A percentile compares a stretch with the other conserved stretches of the same genome.
Conservation (phyloP, 2,329 filamentous ascomycete genomes). For the Rutstroemia sp. region DNA sequence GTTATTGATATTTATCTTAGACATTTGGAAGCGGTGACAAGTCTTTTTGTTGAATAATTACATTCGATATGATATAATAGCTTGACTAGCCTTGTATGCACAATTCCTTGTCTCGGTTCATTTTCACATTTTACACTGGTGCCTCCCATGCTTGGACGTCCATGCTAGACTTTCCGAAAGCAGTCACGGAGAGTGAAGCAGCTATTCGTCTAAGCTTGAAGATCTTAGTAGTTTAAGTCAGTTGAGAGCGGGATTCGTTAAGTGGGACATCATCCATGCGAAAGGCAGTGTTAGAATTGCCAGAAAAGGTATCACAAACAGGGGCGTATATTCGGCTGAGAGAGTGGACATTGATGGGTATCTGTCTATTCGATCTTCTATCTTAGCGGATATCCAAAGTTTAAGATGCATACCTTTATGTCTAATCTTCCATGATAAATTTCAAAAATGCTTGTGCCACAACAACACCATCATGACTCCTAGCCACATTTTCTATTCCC, state of each 20-base stretch:
- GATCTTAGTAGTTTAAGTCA: too few relatives aligned
- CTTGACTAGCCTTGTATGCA: not conserved
- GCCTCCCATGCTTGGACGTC: too few relatives aligned
- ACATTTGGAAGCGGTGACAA: not conserved
- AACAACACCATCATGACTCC: slow-evolving; percentile 71
- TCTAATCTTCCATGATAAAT: slow-evolving; percentile 57
- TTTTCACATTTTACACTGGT: too few relatives aligned
- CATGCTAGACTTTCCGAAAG: too few relatives aligned
- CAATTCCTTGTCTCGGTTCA: too few relatives aligned
- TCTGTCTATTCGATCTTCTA: not conserved
- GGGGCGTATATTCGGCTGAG: not conserved
- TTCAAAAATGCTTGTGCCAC: slow-evolving; percentile 68
- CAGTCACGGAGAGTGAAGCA: too few relatives aligned
- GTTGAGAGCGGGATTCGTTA: too few relatives aligned
- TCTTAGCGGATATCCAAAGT: not conserved
- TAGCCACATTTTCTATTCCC: slow-evolving; percentile 55
- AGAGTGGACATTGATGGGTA: not conserved
- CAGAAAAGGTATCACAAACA: not conserved
- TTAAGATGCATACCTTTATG: not conserved
- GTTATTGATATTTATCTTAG: not conserved
- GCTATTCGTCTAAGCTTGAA: too few relatives aligned
- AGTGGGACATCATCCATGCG: not conserved
- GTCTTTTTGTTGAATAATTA: not conserved
- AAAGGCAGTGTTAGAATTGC: not conserved
- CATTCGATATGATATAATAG: not conserved